These are phyloP conservation scores for Corrigiola litoralis DNA, from an alignment of 179 eudicot species.

Conservation along the genomic window DNA sequence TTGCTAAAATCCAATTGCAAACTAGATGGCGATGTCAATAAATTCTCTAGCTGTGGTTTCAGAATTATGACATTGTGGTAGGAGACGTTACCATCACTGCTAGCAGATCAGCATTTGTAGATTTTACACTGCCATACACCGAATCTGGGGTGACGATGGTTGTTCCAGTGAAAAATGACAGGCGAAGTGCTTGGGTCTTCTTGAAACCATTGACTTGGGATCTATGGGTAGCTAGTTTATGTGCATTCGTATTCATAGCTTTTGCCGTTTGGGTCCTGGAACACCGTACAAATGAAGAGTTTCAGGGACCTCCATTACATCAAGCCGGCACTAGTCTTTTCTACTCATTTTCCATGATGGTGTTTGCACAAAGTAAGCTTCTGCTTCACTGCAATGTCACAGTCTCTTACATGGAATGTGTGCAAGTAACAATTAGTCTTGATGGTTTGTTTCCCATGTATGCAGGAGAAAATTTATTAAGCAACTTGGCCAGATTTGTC, in stretches of 20 bases:
- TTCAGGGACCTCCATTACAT: constrained; percentile 34
- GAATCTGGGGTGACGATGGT: constrained; percentile 44
- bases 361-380: constrained; percentile 61
- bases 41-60: not conserved
- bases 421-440: too few relatives aligned
- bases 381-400: not conserved
- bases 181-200: constrained; percentile 35
- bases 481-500: constrained; percentile 46
- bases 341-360: constrained; percentile 46
- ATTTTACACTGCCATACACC: constrained; percentile 45
- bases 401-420: too few relatives aligned
- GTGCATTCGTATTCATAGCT: constrained; percentile 32
- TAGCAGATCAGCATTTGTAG: constrained; percentile 32
- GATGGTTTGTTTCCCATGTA: not conserved
- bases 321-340: constrained; percentile 39
- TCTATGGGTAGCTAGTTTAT: constrained; percentile 38
- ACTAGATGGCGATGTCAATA: not conserved
- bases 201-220: constrained; percentile 37
- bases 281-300: constrained; percentile 39
- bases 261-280: constrained; percentile 49
- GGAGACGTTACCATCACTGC: constrained; percentile 49
- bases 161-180: constrained; percentile 30
- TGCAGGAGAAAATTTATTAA: constrained; percentile 46
- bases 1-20: not conserved
- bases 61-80: constrained; percentile 38